Conservation (phyloP, 2,329 filamentous ascomycete genomes). For the Fusarium odoratissimum region DNA sequence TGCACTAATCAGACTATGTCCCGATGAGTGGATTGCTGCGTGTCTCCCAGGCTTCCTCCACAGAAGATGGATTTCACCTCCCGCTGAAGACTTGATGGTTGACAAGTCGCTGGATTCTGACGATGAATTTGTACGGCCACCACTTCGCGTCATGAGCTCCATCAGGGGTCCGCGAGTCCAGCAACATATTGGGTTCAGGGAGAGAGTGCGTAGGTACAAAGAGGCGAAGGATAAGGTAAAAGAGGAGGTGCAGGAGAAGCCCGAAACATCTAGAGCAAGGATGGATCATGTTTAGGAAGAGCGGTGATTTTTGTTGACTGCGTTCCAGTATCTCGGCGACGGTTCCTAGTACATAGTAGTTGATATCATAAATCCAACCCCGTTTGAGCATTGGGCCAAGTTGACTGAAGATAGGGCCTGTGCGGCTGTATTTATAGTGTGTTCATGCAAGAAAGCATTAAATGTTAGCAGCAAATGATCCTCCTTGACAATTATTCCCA, state of each 20-base stretch:
- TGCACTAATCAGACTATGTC: constrained; percentile 78
- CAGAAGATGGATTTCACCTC: constrained; percentile 43
- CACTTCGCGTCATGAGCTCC: constrained; percentile 48
- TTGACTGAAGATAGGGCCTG: neutral
- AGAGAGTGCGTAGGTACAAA: constrained; percentile 45
- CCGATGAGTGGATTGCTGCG: constrained; percentile 65
- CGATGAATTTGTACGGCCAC: constrained; percentile 40
- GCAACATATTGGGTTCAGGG: constrained; percentile 47
- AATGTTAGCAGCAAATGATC: neutral
- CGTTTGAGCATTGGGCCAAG: neutral
- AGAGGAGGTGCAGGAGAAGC: neutral
- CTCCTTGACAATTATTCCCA: neutral
- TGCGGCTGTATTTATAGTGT: neutral
- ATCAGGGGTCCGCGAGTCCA: constrained; percentile 47
- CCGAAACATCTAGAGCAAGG: constrained; percentile 5
- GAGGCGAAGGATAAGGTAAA: constrained; percentile 39
- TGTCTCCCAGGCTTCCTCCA: constrained; percentile 47
- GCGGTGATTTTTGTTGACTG: neutral
- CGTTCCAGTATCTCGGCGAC: neutral
- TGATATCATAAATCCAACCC: neutral
- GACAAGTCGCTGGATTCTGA: constrained; percentile 35
- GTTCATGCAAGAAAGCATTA: neutral
- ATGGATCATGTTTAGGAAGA: constrained; percentile 15
- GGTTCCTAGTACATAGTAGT: neutral
- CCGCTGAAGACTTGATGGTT: constrained; percentile 15